Evolutionary conservation across 2,329 filamentous ascomycete genomes (phyloP), one percentile per base, ranked within the genome.

Genomic region (Xylariaceae sp.): DNA sequence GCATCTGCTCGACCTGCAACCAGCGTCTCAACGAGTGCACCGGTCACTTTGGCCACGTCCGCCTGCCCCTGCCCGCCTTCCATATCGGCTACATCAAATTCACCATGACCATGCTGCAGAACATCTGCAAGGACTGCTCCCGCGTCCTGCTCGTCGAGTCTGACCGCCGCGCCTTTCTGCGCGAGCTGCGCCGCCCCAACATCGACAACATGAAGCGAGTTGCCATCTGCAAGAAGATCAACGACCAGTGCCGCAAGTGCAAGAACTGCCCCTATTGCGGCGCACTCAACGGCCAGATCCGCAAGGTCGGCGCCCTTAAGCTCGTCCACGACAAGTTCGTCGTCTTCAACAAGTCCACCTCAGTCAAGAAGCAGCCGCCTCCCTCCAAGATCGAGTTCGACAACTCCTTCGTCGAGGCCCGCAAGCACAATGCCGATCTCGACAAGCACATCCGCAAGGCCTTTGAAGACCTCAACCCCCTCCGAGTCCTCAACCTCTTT

Each of bases 41-140:
- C 62, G 94, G 94, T 12, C 94, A 99, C 71, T 99, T 97, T 66
- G 94, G 94, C 43, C 88, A 97, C 71, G 88, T 99, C 63, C 86
- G 89, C 64, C 82, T 99, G 13, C 90, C 93, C 1, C 77, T 99
- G 47, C 94, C 94, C 4, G 90, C 88, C 41, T 97, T 97, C 66
- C 94, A 99, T 68, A 91, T 97, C 59, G 94, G 94, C 36, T 99
- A 97, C 68, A 82, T 99, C 63, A 94, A 91, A 68, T 91, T 95
- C 69, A 90, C 94, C 58, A 93, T 96, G 67, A 87, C 86, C 42
- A 92, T 96, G 50, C 79, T 99, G 19, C 92, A 97, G 69, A 88
- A 94, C 65, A 95, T 99, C 59, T 99, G 94, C 84, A 99, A 96
- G 75, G 86, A 92, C 66, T 99, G 94, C 68, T 89, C 90, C 19